Conservation (phyloP, 2,329 filamentous ascomycete species). For the Bipolaris oryzae region DNA sequence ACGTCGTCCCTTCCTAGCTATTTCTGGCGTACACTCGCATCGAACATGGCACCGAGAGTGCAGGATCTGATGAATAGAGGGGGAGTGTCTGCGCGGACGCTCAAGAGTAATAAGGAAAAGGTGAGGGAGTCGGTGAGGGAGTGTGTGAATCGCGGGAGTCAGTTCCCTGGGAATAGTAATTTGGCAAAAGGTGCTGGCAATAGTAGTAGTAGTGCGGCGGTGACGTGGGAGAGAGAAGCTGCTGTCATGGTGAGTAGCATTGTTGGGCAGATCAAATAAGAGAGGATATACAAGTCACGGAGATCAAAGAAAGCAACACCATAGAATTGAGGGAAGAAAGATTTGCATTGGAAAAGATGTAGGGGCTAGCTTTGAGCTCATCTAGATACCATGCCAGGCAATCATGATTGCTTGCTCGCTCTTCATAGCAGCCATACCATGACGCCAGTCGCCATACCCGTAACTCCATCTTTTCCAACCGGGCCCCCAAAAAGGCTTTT, state of each 20-base stretch:
- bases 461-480: slow-evolving; percentile 14
- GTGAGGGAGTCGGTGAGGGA: slow-evolving; percentile 80
- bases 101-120: slow-evolving; percentile 74
- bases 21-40: slow-evolving; percentile 90
- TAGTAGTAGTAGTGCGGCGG: slow-evolving; percentile 52
- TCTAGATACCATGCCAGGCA: background rate
- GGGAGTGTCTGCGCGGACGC: slow-evolving; percentile 80
- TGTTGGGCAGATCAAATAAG: slow-evolving; percentile 56
- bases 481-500: slow-evolving; percentile 25
- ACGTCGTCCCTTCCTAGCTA: slow-evolving; percentile 86
- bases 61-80: slow-evolving; percentile 84
- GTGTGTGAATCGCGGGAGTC: slow-evolving; percentile 79
- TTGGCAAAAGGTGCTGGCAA: slow-evolving; percentile 16
- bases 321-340: background rate
- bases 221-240: slow-evolving; percentile 83
- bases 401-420: background rate
- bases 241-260: slow-evolving; percentile 94
- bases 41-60: slow-evolving; percentile 74
- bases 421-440: background rate
- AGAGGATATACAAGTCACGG: background rate
- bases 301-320: too few species aligned
- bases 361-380: background rate
- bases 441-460: background rate
- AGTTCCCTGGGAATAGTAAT: slow-evolving; percentile 63
- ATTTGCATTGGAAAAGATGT: slow-evolving; percentile 21